Base-by-base conservation (phyloP, 1,284 basidiomycete species). In the Papiliotrema nemorosa region DNA sequence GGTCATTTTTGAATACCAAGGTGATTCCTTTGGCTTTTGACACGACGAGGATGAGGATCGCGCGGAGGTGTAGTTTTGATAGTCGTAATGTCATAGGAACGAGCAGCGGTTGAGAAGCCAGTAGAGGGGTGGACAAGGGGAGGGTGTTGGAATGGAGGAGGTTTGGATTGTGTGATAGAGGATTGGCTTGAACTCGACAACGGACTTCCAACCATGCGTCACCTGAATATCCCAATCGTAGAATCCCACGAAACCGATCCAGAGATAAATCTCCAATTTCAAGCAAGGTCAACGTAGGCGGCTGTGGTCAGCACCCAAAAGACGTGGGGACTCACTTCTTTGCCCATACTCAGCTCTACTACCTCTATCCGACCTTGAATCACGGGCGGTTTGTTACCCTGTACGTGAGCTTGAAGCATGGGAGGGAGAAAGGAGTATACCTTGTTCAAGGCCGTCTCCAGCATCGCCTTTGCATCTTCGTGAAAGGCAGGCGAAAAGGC, bases 1-100 rank as follows among this genome's bases (percentile, higher is more conserved):
- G 96, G 74, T 99, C 96, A 50, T 97, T 98, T 78, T 98, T 98
- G 84, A 99, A 99, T 22, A 98, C 96, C 41, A 98, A 83, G 0
- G 96, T 98, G 71, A 98, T 97, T 44, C 96, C 96, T 68, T 97
- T 97, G 70, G 88, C 87, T 59, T 90, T 90, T 24, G 92, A 97
- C 48, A 98, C 90, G 64, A 98, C 93, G 42, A 98, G 84, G 56
- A 98, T 94, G 62, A 99, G 89, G 66, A 97, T 97, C 29, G 94
- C 96, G 62, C 86, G 87, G 31, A 99, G 85, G 58, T 86, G 86
- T 73, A 99, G 89, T 64, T 89, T 84, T 4, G 91, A 97, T 6
- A 99, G 84, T n/a, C 91, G 87, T 43, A 99, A 85, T 22, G 91
- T 86, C 94, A 98, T 98, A 39, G 96, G 96, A 2, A 99, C 96